Evolutionary conservation across 768 basidiomycete genomes (phyloP).

Genomic region (Tulasnella sp.): DNA sequence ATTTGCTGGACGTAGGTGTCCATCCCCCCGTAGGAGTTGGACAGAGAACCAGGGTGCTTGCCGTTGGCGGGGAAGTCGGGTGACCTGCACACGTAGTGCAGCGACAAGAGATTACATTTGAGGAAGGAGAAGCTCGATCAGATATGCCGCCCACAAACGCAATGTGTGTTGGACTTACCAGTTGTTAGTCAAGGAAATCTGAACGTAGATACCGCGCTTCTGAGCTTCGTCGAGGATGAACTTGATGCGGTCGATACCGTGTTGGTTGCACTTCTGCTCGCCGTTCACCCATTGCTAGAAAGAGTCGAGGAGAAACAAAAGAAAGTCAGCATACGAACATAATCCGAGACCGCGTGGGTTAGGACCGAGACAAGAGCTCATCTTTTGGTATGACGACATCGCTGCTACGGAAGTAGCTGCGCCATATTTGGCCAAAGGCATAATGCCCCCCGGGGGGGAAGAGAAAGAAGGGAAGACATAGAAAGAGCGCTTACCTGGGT

Average conservation of each 20-base stretch:
- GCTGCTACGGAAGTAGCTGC: neutral
- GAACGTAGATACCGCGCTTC: constrained; percentile 26
- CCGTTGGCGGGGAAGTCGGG: constrained; percentile 10
- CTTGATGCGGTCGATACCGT: constrained; percentile 32
- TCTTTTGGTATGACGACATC: neutral
- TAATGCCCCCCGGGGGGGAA: neutral
- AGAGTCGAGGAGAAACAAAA: no score
- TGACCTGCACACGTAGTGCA: neutral
- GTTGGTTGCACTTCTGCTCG: constrained; percentile 31
- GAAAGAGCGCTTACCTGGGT: constrained; percentile 20
- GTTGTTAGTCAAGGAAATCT: constrained; percentile 35
- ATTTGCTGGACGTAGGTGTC: constrained; percentile 35
- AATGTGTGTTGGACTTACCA: constrained; percentile 18
- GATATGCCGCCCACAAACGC: neutral
- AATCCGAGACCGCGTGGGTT: neutral
- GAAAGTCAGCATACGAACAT: neutral
- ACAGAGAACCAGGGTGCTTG: constrained; percentile 23
- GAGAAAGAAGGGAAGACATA: neutral
- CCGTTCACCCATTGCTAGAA: constrained; percentile 27
- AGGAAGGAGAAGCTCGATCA: neutral
- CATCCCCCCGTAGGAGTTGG: constrained; percentile 34
- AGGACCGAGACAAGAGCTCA: neutral
- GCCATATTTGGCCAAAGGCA: neutral
- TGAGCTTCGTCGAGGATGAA: constrained; percentile 28
- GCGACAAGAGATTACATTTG: neutral